A percentile compares a stretch with the other conserved stretches of the same genome.
Evolutionary conservation across 768 basidiomycete genomes (phyloP).

Genomic region (Rhodotorula kratochvilovae): DNA sequence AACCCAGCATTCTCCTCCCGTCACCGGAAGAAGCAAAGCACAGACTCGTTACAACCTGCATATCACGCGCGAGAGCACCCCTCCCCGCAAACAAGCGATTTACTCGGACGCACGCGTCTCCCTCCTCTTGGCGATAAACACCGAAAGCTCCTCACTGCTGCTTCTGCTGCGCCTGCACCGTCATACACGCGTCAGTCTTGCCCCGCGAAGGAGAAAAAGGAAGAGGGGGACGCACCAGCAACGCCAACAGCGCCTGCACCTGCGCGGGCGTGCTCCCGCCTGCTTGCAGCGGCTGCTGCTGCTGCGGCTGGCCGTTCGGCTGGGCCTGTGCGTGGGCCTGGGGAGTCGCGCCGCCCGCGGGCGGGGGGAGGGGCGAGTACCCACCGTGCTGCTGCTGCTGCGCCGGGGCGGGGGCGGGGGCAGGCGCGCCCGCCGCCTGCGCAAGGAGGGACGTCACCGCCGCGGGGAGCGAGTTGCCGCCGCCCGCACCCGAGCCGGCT

Average conservation of each 20-base stretch:
- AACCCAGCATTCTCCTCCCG: too few relatives aligned
- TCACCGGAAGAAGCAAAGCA: background rate
- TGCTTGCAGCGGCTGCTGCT: too few relatives aligned
- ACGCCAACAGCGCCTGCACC: constrained; percentile 25
- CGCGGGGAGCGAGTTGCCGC: background rate
- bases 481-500: background rate
- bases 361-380: background rate
- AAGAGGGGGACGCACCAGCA: constrained; percentile 24
- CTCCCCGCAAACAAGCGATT: too few relatives aligned
- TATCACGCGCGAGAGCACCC: too few relatives aligned
- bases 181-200: too few relatives aligned
- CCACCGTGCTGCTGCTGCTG: background rate
- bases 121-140: too few relatives aligned
- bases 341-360: background rate
- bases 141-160: background rate
- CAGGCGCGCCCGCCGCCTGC: background rate
- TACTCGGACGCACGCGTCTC: too few relatives aligned
- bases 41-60: too few relatives aligned
- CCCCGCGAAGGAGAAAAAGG: too few relatives aligned
- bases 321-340: constrained; percentile 1
- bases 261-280: background rate
- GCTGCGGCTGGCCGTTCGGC: background rate
- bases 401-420: background rate
- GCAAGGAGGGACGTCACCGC: background rate
- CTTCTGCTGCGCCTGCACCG: background rate